Percentiles rank a stretch among this genome's conserved stretches.
phyloP scores from a whole-genome alignment of 106 monocot genomes.

The Dendrobium huoshanense region DNA sequence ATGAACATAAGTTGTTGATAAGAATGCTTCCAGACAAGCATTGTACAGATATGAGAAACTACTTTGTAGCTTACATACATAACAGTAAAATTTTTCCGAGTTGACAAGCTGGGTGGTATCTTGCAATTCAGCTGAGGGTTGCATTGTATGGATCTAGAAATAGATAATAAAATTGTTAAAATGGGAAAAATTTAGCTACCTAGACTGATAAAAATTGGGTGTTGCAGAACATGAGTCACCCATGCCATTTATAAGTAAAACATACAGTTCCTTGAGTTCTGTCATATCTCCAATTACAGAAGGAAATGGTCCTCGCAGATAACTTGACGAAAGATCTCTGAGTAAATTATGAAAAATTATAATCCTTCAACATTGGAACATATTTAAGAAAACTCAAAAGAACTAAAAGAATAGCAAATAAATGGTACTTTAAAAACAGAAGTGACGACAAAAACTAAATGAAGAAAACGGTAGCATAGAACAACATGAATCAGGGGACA shows the following conservation, averaged over 20 bases:
- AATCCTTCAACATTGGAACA: background rate
- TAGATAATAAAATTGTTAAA: background rate
- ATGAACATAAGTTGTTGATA: constrained; percentile 6
- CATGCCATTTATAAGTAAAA: constrained; percentile 4
- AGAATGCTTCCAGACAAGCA: background rate
- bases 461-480: background rate
- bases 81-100: constrained; percentile 13
- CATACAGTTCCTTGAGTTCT: constrained; percentile 44
- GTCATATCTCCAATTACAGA: constrained; percentile 23
- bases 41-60: background rate
- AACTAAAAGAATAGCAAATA: background rate
- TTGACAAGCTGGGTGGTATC: constrained; percentile 20
- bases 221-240: background rate
- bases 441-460: background rate
- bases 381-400: background rate
- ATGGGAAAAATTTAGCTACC: background rate
- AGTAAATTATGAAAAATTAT: background rate
- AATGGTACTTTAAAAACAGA: background rate
- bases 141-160: constrained; percentile 35
- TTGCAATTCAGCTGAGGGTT: constrained; percentile 28
- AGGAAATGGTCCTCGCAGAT: constrained; percentile 35
- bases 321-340: constrained; percentile 39
- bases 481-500: background rate
- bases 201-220: too few relatives aligned
- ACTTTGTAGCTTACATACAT: constrained; percentile 19